Evolutionary conservation across 192 early-diverging fungal species (phyloP).

Genomic region (Funneliformis geosporum): DNA sequence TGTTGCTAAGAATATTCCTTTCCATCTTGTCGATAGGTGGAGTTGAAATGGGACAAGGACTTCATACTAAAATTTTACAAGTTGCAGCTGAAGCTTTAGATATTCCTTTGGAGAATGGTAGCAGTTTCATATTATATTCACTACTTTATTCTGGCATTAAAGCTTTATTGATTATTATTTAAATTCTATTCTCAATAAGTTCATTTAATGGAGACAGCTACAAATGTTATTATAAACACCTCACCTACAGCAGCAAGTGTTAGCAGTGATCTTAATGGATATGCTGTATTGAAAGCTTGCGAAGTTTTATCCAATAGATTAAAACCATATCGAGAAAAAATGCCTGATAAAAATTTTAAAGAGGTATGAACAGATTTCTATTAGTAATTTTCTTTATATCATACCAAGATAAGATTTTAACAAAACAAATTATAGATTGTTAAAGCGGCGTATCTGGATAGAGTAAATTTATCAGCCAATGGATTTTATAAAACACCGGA

Average conservation of each 20-base stretch:
- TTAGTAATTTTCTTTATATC: neutral
- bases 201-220: conserved; percentile 61
- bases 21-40: conserved; percentile 39
- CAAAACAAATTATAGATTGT: conserved; percentile 48
- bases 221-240: conserved; percentile 77
- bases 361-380: conserved; percentile 38
- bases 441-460: conserved; percentile 72
- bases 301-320: conserved; percentile 69
- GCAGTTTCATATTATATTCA: neutral
- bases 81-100: conserved; percentile 78
- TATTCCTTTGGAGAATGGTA: conserved; percentile 65
- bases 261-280: conserved; percentile 81
- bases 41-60: conserved; percentile 91
- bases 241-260: conserved; percentile 79
- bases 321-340: conserved; percentile 66
- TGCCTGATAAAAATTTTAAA: conserved; percentile 52
- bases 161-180: too few relatives aligned
- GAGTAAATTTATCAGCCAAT: conserved; percentile 75
- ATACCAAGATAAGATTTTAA: neutral
- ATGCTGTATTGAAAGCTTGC: conserved; percentile 80
- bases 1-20: too few relatives aligned
- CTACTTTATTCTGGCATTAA: neutral
- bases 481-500: conserved; percentile 88
- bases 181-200: neutral
- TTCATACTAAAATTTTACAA: conserved; percentile 88